Evolutionary conservation across 106 monocot species (phyloP).

Genomic region (Triglochin maritima): DNA sequence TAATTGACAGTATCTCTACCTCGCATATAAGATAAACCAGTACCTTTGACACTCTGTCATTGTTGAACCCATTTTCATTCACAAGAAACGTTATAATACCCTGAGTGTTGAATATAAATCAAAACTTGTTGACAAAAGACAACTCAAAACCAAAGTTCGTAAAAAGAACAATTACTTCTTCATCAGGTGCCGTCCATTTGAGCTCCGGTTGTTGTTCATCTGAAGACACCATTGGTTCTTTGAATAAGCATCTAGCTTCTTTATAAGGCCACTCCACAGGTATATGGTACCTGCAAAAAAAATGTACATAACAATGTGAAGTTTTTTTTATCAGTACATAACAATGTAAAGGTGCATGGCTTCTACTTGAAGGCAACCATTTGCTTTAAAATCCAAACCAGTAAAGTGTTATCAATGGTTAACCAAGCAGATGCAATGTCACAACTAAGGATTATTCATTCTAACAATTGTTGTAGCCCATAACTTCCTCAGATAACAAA

Average conservation of each 20-base stretch:
- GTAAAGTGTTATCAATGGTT: too few relatives aligned
- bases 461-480: too few relatives aligned
- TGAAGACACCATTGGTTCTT: slow-evolving; percentile 36
- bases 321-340: too few relatives aligned
- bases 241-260: slow-evolving; percentile 82
- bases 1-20: too few relatives aligned
- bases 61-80: slow-evolving; percentile 85
- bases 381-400: too few relatives aligned
- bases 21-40: background rate
- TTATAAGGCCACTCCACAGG: slow-evolving; percentile 90
- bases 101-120: slow-evolving; percentile 25
- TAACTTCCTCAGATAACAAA: too few relatives aligned
- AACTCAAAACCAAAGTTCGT: background rate
- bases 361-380: too few relatives aligned
- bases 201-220: slow-evolving; percentile 28
- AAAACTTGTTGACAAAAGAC: slow-evolving; percentile 3
- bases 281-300: slow-evolving; percentile 54
- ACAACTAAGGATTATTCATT: too few relatives aligned
- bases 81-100: slow-evolving; percentile 70
- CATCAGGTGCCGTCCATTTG: slow-evolving; percentile 84
- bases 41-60: slow-evolving; percentile 80
- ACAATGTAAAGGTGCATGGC: too few relatives aligned
- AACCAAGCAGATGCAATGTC: too few relatives aligned
- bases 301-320: background rate
- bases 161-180: slow-evolving; percentile 36